Evolutionary conservation across 495 filamentous ascomycete genomes (phyloP).

Genomic region (Thozetella sp.): DNA sequence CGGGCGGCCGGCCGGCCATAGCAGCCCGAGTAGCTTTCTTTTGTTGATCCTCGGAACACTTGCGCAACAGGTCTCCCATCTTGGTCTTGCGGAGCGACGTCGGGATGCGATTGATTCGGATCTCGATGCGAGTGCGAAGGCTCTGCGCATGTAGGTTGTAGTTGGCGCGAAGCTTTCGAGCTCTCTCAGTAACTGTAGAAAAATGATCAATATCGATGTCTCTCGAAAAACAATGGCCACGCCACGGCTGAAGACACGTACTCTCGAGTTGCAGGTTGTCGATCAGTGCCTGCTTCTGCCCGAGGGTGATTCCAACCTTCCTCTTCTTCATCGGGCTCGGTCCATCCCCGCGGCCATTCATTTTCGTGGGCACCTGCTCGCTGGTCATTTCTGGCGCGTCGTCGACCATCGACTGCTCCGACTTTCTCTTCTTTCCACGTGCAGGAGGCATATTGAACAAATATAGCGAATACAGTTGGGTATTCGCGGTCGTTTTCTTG

Average conservation of each 20-base stretch:
- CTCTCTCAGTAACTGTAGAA: slow-evolving; percentile 80
- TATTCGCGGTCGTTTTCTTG: slow-evolving; percentile 6
- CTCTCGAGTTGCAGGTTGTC: slow-evolving; percentile 94
- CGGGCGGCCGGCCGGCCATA: slow-evolving; percentile 20
- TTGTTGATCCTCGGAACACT: slow-evolving; percentile 26
- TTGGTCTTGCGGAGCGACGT: slow-evolving; percentile 74
- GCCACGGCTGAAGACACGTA: slow-evolving; percentile 43
- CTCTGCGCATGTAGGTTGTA: slow-evolving; percentile 86
- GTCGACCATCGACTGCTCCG: slow-evolving; percentile 42
- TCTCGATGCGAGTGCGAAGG: slow-evolving; percentile 83
- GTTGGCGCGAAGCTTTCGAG: slow-evolving; percentile 86
- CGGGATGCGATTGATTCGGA: slow-evolving; percentile 93
- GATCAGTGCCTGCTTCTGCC: slow-evolving; percentile 85
- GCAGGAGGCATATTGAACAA: slow-evolving; percentile 54
- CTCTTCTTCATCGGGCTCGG: slow-evolving; percentile 64
- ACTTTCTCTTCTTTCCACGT: slow-evolving; percentile 62
- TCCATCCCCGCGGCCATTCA: slow-evolving; percentile 39
- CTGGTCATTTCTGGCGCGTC: slow-evolving; percentile 27
- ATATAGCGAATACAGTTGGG: too few relatives aligned
- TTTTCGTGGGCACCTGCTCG: slow-evolving; percentile 42
- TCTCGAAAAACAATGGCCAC: background rate
- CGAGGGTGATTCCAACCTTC: slow-evolving; percentile 65
- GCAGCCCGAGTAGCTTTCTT: slow-evolving; percentile 7
- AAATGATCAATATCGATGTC: slow-evolving; percentile 17
- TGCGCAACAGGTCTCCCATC: slow-evolving; percentile 78